These are phyloP conservation scores for Aristolochia fimbriata DNA, from an alignment of 164 flowering plant genomes.

Conservation along the genomic window DNA sequence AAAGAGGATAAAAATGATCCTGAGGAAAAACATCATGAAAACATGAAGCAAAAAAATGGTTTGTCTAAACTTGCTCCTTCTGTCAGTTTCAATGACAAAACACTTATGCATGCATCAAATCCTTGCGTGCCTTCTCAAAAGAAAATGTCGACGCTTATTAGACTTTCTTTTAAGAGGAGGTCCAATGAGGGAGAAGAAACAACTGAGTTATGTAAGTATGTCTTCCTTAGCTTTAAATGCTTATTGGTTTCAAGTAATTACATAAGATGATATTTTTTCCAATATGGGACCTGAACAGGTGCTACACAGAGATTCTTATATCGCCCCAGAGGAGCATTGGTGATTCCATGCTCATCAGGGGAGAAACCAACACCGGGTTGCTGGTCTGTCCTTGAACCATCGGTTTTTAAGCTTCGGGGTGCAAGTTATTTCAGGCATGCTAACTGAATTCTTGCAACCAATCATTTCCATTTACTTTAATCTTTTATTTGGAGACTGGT, in stretches of 20 bases:
- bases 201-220: slow-evolving; percentile 43
- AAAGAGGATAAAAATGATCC: slow-evolving; percentile 38
- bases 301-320: slow-evolving; percentile 49
- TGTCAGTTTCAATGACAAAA: slow-evolving; percentile 70
- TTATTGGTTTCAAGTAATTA: neutral
- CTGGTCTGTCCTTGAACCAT: slow-evolving; percentile 81
- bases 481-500: no score
- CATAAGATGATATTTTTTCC: no score
- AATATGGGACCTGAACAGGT: slow-evolving; percentile 31
- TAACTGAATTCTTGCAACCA: neutral
- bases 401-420: slow-evolving; percentile 77
- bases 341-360: slow-evolving; percentile 44
- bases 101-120: slow-evolving; percentile 17
- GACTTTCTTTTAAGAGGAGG: slow-evolving; percentile 72
- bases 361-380: slow-evolving; percentile 55
- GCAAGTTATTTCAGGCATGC: slow-evolving; percentile 75
- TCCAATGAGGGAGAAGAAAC: slow-evolving; percentile 66
- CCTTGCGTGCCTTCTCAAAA: slow-evolving; percentile 26
- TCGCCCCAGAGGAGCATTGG: slow-evolving; percentile 70
- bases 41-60: slow-evolving; percentile 15
- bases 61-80: slow-evolving; percentile 28
- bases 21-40: slow-evolving; percentile 37
- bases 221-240: neutral
- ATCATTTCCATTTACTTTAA: neutral
- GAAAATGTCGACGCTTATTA: slow-evolving; percentile 54